A percentile compares a stretch with the other conserved stretches of the same genome.
Conservation (phyloP, 2,329 filamentous ascomycete species). For the Neofusicoccum parvum region DNA sequence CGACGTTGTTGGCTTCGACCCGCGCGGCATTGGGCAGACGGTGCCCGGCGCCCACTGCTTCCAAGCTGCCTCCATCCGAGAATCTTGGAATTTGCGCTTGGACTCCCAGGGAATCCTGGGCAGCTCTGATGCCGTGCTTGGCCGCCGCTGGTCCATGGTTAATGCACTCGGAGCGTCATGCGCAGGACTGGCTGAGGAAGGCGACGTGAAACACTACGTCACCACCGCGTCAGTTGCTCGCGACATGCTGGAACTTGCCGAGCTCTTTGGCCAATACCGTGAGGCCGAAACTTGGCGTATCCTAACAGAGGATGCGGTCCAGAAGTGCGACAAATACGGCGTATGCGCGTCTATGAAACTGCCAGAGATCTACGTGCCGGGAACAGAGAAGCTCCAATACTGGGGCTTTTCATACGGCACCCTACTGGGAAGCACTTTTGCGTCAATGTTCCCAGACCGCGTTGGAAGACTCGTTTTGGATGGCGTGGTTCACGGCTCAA, state of each 20-base stretch:
- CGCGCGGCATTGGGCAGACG: constrained; percentile 43
- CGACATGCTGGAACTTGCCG: constrained; percentile 54
- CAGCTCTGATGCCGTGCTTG: constrained; percentile 46
- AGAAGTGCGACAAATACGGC: constrained; percentile 1
- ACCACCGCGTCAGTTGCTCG: constrained; percentile 51
- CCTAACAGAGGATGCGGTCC: background rate
- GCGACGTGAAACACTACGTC: constrained; percentile 47
- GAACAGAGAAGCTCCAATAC: constrained; percentile 44
- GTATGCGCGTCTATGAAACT: constrained; percentile 1
- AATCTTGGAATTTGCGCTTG: constrained; percentile 41
- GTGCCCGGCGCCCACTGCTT: constrained; percentile 41
- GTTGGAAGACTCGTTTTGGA: constrained; percentile 44
- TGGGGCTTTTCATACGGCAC: constrained; percentile 55
- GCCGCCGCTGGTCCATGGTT: constrained; percentile 45
- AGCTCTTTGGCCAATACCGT: constrained; percentile 45
- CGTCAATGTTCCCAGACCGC: constrained; percentile 42
- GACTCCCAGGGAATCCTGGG: constrained; percentile 41
- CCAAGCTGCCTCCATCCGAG: constrained; percentile 31
- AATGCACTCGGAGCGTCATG: constrained; percentile 39
- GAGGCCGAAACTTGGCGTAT: constrained; percentile 26
- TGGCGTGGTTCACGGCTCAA: constrained; percentile 47
- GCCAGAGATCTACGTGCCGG: constrained; percentile 25
- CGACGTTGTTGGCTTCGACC: constrained; percentile 50
- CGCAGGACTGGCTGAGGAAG: constrained; percentile 28
- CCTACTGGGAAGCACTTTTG: constrained; percentile 41